phyloP scores from a whole-genome alignment of 768 basidiomycete species.

The Lactarius hengduanensis region DNA sequence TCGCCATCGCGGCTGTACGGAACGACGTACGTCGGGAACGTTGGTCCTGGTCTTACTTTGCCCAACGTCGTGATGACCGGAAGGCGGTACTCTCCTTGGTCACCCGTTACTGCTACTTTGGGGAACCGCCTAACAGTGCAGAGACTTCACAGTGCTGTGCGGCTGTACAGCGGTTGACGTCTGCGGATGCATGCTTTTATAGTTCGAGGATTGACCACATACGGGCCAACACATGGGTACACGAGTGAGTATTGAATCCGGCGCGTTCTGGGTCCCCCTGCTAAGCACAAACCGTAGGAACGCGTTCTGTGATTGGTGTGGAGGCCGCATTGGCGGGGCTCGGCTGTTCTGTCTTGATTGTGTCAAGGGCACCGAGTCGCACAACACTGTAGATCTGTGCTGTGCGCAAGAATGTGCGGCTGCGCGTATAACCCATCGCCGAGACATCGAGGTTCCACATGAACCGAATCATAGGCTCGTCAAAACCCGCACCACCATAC shows the following conservation, averaged over 20 bases:
- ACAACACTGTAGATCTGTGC: slow-evolving; percentile 36
- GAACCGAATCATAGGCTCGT: slow-evolving; percentile 10
- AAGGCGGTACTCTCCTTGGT: slow-evolving; percentile 31
- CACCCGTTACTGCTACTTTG: slow-evolving; percentile 29
- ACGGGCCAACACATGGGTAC: slow-evolving; percentile 28
- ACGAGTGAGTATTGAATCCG: slow-evolving; percentile 24
- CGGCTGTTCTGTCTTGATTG: slow-evolving; percentile 38
- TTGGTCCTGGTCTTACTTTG: slow-evolving; percentile 37
- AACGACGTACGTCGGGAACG: slow-evolving; percentile 30
- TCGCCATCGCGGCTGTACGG: slow-evolving; percentile 32
- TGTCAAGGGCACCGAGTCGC: slow-evolving; percentile 3
- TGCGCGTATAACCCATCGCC: slow-evolving; percentile 20
- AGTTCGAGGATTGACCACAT: slow-evolving; percentile 25
- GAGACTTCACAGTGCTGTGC: slow-evolving; percentile 28
- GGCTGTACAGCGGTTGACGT: slow-evolving; percentile 26
- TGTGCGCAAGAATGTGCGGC: slow-evolving; percentile 31
- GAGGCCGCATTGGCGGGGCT: slow-evolving; percentile 32
- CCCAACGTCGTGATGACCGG: slow-evolving; percentile 33
- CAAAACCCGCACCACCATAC: background rate
- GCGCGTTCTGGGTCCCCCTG: background rate
- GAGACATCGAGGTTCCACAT: slow-evolving; percentile 18
- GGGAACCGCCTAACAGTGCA: slow-evolving; percentile 23
- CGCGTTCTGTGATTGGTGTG: slow-evolving; percentile 33
- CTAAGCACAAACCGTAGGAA: slow-evolving; percentile 18
- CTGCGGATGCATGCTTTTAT: slow-evolving; percentile 33